Base-by-base conservation (phyloP, 2,329 filamentous ascomycete species). In the Dactylella cylindrospora region DNA sequence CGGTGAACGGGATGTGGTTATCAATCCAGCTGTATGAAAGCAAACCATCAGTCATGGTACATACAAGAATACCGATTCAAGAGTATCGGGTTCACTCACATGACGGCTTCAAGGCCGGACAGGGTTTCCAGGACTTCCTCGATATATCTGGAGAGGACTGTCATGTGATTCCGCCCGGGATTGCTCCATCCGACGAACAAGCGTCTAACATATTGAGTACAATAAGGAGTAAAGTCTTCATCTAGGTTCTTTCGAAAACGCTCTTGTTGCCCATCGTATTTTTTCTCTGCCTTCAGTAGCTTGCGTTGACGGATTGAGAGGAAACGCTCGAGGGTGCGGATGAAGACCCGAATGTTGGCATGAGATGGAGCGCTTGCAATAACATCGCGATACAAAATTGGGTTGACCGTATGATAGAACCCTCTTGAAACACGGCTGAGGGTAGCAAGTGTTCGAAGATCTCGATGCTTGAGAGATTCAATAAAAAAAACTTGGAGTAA, bases 121-220 rank as follows among this genome's bases (percentile, higher is more conserved):
- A 43, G 22, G 19, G 52, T 61, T 23, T 15, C 17, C 1, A 61
- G 22, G 5, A 20, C 25, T n/a, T 43, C 33, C 22, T 53, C 41
- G 3, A 61, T 19, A 32, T 47, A 43, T 6, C 23, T 12, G n/a
- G 31, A 22, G 5, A 60, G 19, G n/a, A 17, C 19, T 6, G 7
- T 19, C n/a, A 39, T 5, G 22, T 46, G 36, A n/a, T 25, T 43
- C 6, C 8, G 12, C 5, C 41, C 55, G 1, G 47, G 55, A 9
- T 53, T 61, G 29, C 35, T 53, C 47, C 47, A 53, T 10, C 41
- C 47, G 4, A 61, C 47, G 5, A 61, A 41, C 28, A 61, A 3
- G 13, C 43, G 47, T 31, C 35, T 53, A 3, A 53, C 47, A 28
- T 53, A 52, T 20, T 35, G 41, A n/a, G 47, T 19, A 25, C 47